These are phyloP conservation scores for Rhododendron kiyosumense DNA, from an alignment of 148 eudicot species.

Conservation along the genomic window DNA sequence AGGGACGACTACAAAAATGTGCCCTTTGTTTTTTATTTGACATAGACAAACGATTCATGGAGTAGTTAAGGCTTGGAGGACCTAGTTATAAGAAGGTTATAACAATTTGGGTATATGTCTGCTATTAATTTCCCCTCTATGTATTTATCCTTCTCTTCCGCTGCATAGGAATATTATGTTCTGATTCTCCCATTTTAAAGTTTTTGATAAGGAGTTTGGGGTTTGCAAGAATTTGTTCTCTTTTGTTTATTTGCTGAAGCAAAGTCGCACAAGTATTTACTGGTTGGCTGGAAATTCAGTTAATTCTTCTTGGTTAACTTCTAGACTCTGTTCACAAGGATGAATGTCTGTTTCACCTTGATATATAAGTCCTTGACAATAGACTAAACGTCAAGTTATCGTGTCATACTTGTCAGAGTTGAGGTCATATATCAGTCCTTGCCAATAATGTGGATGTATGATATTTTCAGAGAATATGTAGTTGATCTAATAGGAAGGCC, in stretches of 20 bases:
- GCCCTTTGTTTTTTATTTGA: no score
- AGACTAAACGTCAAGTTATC: neutral
- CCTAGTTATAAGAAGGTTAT: neutral
- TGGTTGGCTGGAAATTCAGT: neutral
- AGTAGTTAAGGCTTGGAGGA: neutral
- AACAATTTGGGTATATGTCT: neutral
- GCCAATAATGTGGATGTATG: neutral
- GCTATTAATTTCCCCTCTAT: neutral
- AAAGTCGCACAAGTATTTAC: neutral
- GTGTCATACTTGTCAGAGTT: neutral
- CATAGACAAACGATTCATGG: neutral
- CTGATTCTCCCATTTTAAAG: neutral
- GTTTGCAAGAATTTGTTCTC: neutral
- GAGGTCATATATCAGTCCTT: neutral
- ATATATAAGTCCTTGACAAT: neutral
- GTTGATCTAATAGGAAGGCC: conserved; percentile 27
- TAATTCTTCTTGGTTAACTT: neutral
- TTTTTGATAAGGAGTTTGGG: neutral
- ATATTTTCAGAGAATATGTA: conserved; percentile 21
- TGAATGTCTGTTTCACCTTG: neutral
- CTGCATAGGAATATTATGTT: neutral
- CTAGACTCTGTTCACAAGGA: neutral
- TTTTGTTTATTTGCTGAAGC: neutral
- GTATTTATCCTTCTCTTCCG: neutral
- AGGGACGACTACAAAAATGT: no score